Conservation (phyloP, 495 filamentous ascomycete genomes). For the Neurospora africana region DNA sequence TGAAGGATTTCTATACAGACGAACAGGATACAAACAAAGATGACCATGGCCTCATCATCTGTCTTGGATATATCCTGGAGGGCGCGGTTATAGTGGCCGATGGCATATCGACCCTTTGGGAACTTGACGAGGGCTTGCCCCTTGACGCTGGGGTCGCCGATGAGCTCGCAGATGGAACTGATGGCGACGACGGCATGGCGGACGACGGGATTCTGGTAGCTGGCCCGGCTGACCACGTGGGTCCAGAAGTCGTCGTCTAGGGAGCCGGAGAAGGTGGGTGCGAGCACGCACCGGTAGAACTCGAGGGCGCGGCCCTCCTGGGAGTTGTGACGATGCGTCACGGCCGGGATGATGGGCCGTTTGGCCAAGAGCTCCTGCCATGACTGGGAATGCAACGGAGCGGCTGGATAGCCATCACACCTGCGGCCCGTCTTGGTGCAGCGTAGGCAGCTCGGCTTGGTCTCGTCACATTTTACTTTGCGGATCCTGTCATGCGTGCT, state of each 20-base stretch:
- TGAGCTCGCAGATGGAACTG: constrained; percentile 22
- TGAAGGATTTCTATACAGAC: constrained; percentile 45
- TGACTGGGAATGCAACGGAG: constrained; percentile 7
- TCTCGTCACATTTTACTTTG: constrained; percentile 32
- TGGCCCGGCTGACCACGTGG: constrained; percentile 37
- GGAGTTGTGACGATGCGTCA: constrained; percentile 11
- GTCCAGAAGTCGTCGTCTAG: constrained; percentile 45
- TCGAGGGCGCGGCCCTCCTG: constrained; percentile 28
- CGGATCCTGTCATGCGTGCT: constrained; percentile 8
- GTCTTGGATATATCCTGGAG: constrained; percentile 21
- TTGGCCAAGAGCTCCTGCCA: constrained; percentile 17
- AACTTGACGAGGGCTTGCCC: constrained; percentile 6
- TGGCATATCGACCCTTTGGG: constrained; percentile 12
- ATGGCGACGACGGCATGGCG: constrained; percentile 45
- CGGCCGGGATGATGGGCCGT: constrained; percentile 14
- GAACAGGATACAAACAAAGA: constrained; percentile 45
- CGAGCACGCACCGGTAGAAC: constrained; percentile 32
- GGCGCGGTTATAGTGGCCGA: constrained; percentile 26
- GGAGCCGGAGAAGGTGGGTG: constrained; percentile 28
- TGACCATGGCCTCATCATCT: constrained; percentile 23
- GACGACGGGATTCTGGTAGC: constrained; percentile 40
- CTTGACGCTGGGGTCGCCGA: constrained; percentile 11
- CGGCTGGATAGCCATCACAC: constrained; percentile 23
- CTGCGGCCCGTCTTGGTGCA: constrained; percentile 20
- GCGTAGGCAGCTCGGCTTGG: constrained; percentile 21